phyloP scores from a whole-genome alignment of 805 yeast genomes.

The Kodamaea restingae region DNA sequence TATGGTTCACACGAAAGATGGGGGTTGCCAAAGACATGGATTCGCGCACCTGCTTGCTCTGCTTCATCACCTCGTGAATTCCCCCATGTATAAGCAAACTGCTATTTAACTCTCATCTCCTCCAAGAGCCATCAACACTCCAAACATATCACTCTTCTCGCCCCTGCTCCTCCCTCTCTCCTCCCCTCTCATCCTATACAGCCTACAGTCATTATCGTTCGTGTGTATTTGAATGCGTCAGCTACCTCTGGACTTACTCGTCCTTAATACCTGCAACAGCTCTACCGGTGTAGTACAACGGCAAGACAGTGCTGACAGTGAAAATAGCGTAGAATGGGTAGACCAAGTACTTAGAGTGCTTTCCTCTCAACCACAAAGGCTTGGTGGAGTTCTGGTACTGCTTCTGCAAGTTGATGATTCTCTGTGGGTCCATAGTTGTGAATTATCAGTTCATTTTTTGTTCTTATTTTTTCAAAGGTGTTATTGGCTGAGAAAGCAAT shows the following conservation, averaged over 20 bases:
- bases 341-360: conserved; percentile 56
- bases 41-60: no score
- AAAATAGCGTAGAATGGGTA: conserved; percentile 78
- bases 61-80: no score
- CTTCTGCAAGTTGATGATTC: conserved; percentile 44
- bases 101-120: no score
- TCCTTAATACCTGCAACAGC: conserved; percentile 67
- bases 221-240: background rate
- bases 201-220: no score
- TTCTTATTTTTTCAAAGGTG: conserved; percentile 7
- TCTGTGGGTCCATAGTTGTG: conserved; percentile 39
- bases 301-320: conserved; percentile 59
- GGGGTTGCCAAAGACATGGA: no score
- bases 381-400: conserved; percentile 40
- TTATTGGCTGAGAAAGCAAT: conserved; percentile 10
- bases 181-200: no score
- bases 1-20: no score
- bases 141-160: no score
- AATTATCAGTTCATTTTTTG: conserved; percentile 13
- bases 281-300: conserved; percentile 68
- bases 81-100: no score
- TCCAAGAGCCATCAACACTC: no score
- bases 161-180: no score
- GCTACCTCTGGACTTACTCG: no score
- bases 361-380: conserved; percentile 44